Conservation (phyloP, 2,329 filamentous ascomycete species). For the Fusarium sterilihyphosum region DNA sequence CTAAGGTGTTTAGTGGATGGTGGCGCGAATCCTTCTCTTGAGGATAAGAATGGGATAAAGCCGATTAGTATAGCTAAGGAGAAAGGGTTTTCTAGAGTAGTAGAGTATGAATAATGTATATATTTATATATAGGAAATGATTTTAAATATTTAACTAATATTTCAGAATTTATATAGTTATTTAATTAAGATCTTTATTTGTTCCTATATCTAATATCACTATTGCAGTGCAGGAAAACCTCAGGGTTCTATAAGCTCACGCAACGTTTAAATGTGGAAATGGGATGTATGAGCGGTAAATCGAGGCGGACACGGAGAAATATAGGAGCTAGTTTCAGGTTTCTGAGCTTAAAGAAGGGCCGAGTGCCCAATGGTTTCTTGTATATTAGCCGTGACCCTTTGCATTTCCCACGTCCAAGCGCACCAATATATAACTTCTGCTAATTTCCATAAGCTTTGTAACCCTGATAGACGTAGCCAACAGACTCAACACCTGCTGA, state of each 20-base stretch:
- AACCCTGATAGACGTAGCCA: neutral
- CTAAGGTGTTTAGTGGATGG: no score
- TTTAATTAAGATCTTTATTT: no score
- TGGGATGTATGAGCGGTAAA: accelerated
- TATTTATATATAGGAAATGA: no score
- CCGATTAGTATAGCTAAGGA: accelerated
- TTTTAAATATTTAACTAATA: no score
- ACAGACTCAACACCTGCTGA: neutral
- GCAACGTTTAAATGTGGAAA: no score
- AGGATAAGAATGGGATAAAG: no score
- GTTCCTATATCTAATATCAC: accelerated
- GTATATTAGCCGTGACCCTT: neutral
- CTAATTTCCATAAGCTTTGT: neutral
- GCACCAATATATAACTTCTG: neutral
- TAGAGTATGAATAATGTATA: no score
- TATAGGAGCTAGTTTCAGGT: neutral
- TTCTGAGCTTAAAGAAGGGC: neutral
- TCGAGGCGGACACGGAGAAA: neutral
- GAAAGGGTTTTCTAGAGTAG: no score
- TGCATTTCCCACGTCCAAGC: neutral
- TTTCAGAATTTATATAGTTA: no score
- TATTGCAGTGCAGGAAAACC: accelerated
- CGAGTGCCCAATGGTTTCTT: neutral
- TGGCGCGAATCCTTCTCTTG: no score
- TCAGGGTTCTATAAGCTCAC: neutral